Evolutionary conservation across 164 flowering plant species (phyloP).

Genomic region (Echeveria elegans): DNA sequence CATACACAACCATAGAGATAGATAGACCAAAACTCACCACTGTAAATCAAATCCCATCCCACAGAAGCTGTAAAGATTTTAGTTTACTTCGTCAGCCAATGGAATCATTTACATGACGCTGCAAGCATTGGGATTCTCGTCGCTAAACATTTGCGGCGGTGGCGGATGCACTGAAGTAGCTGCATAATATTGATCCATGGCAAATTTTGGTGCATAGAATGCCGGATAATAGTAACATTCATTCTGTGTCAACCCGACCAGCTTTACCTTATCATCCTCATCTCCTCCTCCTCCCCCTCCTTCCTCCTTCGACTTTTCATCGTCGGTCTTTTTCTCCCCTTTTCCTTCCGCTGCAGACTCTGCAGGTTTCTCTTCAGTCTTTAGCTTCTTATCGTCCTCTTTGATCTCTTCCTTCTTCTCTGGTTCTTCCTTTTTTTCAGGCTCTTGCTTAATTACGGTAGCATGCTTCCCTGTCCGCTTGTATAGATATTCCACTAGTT

Average conservation of each 20-base stretch:
- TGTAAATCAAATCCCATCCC: no score
- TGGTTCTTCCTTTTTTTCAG: no score
- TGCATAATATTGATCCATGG: constrained; percentile 3
- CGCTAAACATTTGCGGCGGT: constrained; percentile 34
- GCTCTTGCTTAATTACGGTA: constrained; percentile 48
- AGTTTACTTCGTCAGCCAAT: no score
- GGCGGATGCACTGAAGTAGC: constrained; percentile 24
- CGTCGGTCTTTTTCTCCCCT: background rate
- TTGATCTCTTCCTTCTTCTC: constrained; percentile 41
- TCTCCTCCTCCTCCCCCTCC: constrained; percentile 16
- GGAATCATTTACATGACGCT: constrained; percentile 25
- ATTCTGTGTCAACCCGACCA: constrained; percentile 38
- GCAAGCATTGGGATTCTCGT: constrained; percentile 49
- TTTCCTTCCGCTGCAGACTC: constrained; percentile 8
- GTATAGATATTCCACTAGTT: constrained; percentile 64
- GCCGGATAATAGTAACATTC: constrained; percentile 25
- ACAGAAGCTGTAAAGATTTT: no score
- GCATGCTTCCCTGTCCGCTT: constrained; percentile 76
- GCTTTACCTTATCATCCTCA: constrained; percentile 12
- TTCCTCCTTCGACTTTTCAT: constrained; percentile 11
- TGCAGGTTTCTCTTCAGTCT: constrained; percentile 9
- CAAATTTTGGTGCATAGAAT: background rate
- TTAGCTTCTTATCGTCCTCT: constrained; percentile 13
- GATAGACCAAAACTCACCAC: no score
- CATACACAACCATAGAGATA: no score